A percentile compares a stretch with the other conserved stretches of the same genome.
These are phyloP conservation scores for Croton setiger DNA, from an alignment of 441 rosid genomes.

Conservation along the genomic window DNA sequence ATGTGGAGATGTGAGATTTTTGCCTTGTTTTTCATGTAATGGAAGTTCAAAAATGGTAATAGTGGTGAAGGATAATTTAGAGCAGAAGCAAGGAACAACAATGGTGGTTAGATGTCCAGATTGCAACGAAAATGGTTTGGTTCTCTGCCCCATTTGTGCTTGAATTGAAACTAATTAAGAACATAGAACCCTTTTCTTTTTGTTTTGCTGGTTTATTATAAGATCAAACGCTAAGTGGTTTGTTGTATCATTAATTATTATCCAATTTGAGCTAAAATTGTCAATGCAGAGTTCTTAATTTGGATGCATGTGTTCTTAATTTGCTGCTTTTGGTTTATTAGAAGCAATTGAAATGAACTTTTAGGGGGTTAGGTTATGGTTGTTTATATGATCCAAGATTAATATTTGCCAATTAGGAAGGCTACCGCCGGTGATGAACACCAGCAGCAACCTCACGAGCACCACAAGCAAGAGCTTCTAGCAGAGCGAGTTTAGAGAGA, in stretches of 20 bases:
- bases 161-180: too few relatives aligned
- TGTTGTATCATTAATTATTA: too few relatives aligned
- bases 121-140: conserved; percentile 85
- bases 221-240: background rate
- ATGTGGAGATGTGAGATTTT: conserved; percentile 70
- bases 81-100: conserved; percentile 20
- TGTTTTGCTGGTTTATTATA: background rate
- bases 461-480: too few relatives aligned
- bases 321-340: too few relatives aligned
- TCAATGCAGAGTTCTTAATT: background rate
- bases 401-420: too few relatives aligned
- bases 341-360: too few relatives aligned
- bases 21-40: conserved; percentile 70
- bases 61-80: conserved; percentile 32
- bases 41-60: conserved; percentile 75
- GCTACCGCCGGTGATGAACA: too few relatives aligned
- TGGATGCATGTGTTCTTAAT: too few relatives aligned
- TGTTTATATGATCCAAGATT: too few relatives aligned
- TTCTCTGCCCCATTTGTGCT: conserved; percentile 80
- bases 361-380: too few relatives aligned
- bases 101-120: conserved; percentile 56
- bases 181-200: background rate
- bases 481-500: too few relatives aligned
- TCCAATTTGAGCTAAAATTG: conserved; percentile 5
- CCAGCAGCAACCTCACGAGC: too few relatives aligned